A percentile compares a stretch with the other conserved stretches of the same genome.
Evolutionary conservation across 441 rosid genomes (phyloP).

Genomic region (Bruguiera hainesii): DNA sequence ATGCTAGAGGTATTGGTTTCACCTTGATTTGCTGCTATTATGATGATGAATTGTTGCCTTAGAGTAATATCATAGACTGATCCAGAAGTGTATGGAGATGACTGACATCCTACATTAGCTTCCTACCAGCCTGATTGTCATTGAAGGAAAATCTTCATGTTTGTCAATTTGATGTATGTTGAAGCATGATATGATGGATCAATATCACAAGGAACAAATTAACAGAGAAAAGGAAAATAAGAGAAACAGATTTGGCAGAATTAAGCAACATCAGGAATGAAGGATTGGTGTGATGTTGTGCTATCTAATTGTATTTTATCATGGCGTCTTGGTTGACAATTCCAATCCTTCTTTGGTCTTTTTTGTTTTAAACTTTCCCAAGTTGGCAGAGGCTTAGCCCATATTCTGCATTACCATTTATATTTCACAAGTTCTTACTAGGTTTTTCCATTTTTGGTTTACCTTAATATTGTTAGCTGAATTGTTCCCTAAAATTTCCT

Average conservation of each 20-base stretch:
- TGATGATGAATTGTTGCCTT: conserved; percentile 1
- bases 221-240: background rate
- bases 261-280: too few relatives aligned
- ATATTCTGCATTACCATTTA: too few relatives aligned
- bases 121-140: background rate
- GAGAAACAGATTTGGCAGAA: background rate
- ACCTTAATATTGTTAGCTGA: too few relatives aligned
- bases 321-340: too few relatives aligned
- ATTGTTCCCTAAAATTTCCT: too few relatives aligned
- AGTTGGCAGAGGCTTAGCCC: too few relatives aligned
- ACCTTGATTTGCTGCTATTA: conserved; percentile 10
- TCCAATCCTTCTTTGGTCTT: too few relatives aligned
- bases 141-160: background rate
- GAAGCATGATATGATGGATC: conserved; percentile 2
- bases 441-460: too few relatives aligned
- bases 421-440: too few relatives aligned
- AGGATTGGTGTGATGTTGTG: too few relatives aligned
- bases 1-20: conserved; percentile 78
- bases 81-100: conserved; percentile 1
- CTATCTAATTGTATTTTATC: too few relatives aligned
- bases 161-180: conserved; percentile 4
- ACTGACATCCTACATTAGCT: conserved; percentile 7
- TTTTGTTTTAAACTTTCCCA: too few relatives aligned
- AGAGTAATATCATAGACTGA: conserved; percentile 12
- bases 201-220: background rate